These are phyloP conservation scores for Aspergillus floridensis DNA, from an alignment of 2,329 filamentous ascomycete genomes.

Conservation along the genomic window DNA sequence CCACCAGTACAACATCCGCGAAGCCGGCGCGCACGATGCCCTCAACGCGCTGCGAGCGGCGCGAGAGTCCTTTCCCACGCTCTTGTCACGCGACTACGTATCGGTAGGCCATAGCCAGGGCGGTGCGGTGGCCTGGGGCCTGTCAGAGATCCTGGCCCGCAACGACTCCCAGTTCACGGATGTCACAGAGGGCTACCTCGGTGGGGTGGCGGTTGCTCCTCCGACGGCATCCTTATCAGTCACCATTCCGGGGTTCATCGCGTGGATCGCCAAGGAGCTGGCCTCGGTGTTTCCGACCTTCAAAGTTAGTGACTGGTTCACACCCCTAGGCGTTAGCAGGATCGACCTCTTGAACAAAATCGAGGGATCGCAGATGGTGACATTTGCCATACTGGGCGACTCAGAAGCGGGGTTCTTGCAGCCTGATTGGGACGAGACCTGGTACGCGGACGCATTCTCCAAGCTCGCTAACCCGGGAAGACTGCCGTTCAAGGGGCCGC, in stretches of 20 bases:
- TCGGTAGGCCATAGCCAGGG: slow-evolving; percentile 50
- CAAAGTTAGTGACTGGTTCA: slow-evolving; percentile 18
- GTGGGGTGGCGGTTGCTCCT: neutral
- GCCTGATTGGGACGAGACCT: slow-evolving; percentile 13
- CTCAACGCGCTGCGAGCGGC: slow-evolving; percentile 46
- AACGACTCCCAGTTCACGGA: slow-evolving; percentile 8
- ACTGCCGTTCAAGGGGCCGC: slow-evolving; percentile 11
- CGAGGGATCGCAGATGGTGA: slow-evolving; percentile 16
- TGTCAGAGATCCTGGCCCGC: slow-evolving; percentile 12
- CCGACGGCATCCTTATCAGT: slow-evolving; percentile 2
- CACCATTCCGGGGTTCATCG: slow-evolving; percentile 7
- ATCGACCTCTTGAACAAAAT: slow-evolving; percentile 16
- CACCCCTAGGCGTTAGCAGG: slow-evolving; percentile 11
- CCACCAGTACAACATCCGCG: slow-evolving; percentile 43
- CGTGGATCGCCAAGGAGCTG: slow-evolving; percentile 18
- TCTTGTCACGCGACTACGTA: slow-evolving; percentile 41
- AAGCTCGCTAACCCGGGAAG: slow-evolving; percentile 16
- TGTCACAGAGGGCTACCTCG: slow-evolving; percentile 2
- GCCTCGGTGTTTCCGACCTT: slow-evolving; percentile 14
- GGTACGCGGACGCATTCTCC: slow-evolving; percentile 11
- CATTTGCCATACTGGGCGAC: slow-evolving; percentile 8
- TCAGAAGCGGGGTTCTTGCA: slow-evolving; percentile 4
- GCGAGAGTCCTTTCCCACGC: slow-evolving; percentile 39
- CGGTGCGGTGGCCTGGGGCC: slow-evolving; percentile 45
- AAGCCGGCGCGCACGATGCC: slow-evolving; percentile 45